These are phyloP conservation scores for Arthrinium puccinioides DNA, from an alignment of 2,329 filamentous ascomycete species.

Conservation along the genomic window DNA sequence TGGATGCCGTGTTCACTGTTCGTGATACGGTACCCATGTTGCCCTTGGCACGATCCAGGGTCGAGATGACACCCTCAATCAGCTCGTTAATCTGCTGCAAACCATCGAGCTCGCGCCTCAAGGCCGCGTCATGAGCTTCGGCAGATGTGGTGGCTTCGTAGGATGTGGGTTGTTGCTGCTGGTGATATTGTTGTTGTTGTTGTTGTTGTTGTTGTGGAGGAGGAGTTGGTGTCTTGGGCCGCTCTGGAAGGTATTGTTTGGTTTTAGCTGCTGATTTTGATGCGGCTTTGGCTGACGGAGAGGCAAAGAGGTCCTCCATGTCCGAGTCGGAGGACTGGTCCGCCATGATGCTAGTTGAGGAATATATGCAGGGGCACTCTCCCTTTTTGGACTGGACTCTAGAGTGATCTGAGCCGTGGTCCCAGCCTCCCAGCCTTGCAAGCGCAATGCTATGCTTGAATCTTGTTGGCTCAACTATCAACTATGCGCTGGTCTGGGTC, in stretches of 20 bases:
- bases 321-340: slow-evolving; percentile 36
- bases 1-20: slow-evolving; percentile 82
- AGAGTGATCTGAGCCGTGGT: no score
- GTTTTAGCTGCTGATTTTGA: slow-evolving; percentile 21
- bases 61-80: slow-evolving; percentile 70
- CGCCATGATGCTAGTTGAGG: slow-evolving; percentile 8
- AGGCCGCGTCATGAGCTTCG: slow-evolving; percentile 62
- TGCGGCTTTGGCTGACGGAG: slow-evolving; percentile 27
- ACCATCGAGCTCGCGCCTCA: slow-evolving; percentile 74
- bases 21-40: slow-evolving; percentile 85
- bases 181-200: slow-evolving; percentile 38
- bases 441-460: no score
- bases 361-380: no score
- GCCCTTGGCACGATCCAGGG: slow-evolving; percentile 61
- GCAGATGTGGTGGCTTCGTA: slow-evolving; percentile 50
- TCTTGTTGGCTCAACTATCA: no score
- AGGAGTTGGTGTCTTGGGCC: slow-evolving; percentile 39
- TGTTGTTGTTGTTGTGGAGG: slow-evolving; percentile 40
- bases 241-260: slow-evolving; percentile 15
- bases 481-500: no score
- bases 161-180: slow-evolving; percentile 20
- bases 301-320: slow-evolving; percentile 40
- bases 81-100: slow-evolving; percentile 82
- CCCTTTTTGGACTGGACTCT: no score
- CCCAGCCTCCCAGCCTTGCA: no score